These are phyloP conservation scores for Dendrocalamus sinicus DNA, from an alignment of 176 grass and related monocot genomes.

Conservation along the genomic window DNA sequence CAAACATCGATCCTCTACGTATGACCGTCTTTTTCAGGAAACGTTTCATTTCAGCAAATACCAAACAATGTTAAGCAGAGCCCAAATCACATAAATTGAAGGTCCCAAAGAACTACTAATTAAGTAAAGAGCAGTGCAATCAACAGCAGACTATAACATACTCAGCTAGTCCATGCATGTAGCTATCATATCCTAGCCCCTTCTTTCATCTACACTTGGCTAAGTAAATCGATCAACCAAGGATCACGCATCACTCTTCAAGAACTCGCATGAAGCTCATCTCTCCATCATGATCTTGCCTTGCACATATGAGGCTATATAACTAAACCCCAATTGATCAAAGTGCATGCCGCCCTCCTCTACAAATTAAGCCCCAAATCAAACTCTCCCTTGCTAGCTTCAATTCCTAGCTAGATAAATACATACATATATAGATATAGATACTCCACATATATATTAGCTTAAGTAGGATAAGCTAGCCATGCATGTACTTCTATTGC, in stretches of 20 bases:
- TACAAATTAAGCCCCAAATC: conserved; percentile 35
- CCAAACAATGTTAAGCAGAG: background rate
- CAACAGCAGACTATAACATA: background rate
- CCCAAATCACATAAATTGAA: background rate
- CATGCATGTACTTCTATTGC: background rate
- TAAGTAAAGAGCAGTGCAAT: background rate
- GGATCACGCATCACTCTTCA: background rate
- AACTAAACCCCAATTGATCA: conserved; percentile 33
- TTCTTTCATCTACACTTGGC: background rate
- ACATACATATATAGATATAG: background rate
- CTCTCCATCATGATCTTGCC: conserved; percentile 6
- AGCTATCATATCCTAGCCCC: background rate
- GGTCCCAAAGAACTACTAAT: background rate
- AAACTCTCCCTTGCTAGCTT: background rate
- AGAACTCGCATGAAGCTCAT: conserved; percentile 13
- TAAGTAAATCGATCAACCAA: conserved; percentile 1
- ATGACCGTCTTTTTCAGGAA: background rate
- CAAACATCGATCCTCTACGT: background rate
- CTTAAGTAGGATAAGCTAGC: conserved; percentile 1
- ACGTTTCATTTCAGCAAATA: background rate
- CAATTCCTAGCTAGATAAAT: conserved; percentile 6
- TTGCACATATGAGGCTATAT: conserved; percentile 4
- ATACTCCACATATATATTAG: conserved; percentile 16
- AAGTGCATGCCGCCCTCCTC: conserved; percentile 27
- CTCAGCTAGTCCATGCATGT: background rate